A percentile compares a stretch with the other conserved stretches of the same genome.
Evolutionary conservation across 768 basidiomycete genomes (phyloP).

Genomic region (Cubamyces lactineus): DNA sequence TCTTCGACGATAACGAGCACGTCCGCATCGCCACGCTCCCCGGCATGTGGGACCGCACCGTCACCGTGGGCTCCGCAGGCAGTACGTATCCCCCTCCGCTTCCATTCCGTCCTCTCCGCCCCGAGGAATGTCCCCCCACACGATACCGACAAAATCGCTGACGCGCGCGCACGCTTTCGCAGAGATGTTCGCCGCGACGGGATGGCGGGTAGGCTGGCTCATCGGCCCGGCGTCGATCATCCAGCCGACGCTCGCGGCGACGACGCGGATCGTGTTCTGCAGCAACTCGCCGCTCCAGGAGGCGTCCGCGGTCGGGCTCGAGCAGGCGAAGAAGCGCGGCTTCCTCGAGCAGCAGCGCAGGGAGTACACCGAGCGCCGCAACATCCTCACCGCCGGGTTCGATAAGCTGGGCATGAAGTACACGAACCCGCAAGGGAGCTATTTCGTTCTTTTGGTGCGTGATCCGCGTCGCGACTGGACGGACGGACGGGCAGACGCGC

Average conservation of each 20-base stretch:
- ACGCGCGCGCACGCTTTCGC: conserved; percentile 5
- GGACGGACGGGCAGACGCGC: too few species aligned
- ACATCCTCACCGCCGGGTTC: conserved; percentile 76
- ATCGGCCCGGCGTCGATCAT: conserved; percentile 86
- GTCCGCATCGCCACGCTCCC: conserved; percentile 92
- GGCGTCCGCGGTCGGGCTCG: conserved; percentile 88
- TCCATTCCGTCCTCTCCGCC: not conserved
- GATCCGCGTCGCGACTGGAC: not conserved
- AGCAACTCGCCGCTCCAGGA: conserved; percentile 95
- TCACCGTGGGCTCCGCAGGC: conserved; percentile 95
- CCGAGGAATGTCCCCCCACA: too few species aligned
- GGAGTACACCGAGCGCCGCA: conserved; percentile 82
- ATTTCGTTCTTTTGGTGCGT: conserved; percentile 84
- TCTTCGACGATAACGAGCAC: conserved; percentile 88
- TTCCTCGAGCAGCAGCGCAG: conserved; percentile 79
- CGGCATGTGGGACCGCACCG: conserved; percentile 98
- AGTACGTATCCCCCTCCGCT: conserved; percentile 51
- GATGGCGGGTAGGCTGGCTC: conserved; percentile 98
- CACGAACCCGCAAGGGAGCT: conserved; percentile 86
- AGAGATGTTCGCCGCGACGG: conserved; percentile 97
- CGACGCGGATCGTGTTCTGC: conserved; percentile 94
- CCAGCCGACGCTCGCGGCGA: conserved; percentile 83
- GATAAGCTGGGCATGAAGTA: conserved; percentile 84
- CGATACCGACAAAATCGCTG: not conserved
- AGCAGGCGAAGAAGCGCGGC: conserved; percentile 66